A percentile compares a stretch with the other conserved stretches of the same genome.
phyloP scores from a whole-genome alignment of 306 rosid genomes.

The Prunus persica region DNA sequence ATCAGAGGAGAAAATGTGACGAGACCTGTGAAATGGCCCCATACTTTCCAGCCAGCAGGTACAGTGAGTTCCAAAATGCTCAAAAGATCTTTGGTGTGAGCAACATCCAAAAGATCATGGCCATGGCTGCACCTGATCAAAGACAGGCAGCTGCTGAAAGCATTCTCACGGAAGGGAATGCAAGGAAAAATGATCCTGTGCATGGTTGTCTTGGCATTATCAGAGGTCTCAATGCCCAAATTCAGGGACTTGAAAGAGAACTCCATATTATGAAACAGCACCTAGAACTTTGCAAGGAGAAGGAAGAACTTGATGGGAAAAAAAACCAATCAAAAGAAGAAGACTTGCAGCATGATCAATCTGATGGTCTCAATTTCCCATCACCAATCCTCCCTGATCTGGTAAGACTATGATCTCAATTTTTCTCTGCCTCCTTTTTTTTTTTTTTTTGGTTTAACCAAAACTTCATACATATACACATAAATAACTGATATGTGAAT shows the following conservation, averaged over 20 bases:
- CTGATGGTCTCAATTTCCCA: not conserved
- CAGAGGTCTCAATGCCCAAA: not conserved
- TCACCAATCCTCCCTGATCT: not conserved
- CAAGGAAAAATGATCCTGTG: constrained; percentile 12
- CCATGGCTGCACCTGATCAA: not conserved
- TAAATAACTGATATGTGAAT: not conserved
- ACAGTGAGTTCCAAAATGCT: constrained; percentile 14
- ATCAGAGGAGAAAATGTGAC: constrained; percentile 27
- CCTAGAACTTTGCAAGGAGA: constrained; percentile 5
- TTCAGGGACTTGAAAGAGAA: not conserved
- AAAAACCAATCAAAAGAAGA: too few species aligned
- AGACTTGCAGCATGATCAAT: not conserved
- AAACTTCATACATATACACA: not conserved
- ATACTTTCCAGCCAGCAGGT: constrained; percentile 16
- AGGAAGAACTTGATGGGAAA: not conserved
- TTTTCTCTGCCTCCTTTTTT: not conserved
- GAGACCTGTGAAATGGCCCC: constrained; percentile 22
- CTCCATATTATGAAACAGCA: not conserved
- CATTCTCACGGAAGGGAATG: constrained; percentile 9
- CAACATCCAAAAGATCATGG: constrained; percentile 19
- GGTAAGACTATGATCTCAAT: not conserved
- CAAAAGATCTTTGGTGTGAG: constrained; percentile 19
- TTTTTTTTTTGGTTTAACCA: not conserved
- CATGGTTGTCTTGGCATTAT: constrained; percentile 23
- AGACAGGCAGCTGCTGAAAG: constrained; percentile 19